Conservation (phyloP, 495 filamentous ascomycete species). For the Tetracladium marchalianum region DNA sequence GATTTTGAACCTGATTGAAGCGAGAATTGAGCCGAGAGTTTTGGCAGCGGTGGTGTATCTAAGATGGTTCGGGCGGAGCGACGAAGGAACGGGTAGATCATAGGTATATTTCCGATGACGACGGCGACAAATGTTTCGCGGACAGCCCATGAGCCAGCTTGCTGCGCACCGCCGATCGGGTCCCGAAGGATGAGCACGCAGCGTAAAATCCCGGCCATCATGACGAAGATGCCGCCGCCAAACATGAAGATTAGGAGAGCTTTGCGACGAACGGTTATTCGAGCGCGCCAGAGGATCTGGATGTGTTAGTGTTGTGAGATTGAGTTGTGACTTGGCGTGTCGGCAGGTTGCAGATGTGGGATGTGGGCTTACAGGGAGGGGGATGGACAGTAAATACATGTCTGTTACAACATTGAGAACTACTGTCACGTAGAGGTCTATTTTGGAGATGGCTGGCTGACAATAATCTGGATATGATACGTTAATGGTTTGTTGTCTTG, state of each 20-base stretch:
- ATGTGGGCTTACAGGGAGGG: conserved; percentile 36
- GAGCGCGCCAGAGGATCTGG: conserved; percentile 44
- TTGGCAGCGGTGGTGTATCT: no score
- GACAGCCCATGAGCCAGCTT: conserved; percentile 52
- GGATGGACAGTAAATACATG: conserved; percentile 38
- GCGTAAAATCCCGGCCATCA: conserved; percentile 49
- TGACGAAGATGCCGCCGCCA: conserved; percentile 48
- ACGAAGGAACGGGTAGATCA: conserved; percentile 43
- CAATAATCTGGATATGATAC: conserved; percentile 24
- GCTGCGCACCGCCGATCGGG: conserved; percentile 16
- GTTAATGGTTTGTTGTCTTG: not conserved
- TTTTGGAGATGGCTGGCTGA: conserved; percentile 37
- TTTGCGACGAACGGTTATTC: conserved; percentile 40
- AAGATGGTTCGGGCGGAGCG: not conserved
- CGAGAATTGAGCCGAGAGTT: no score
- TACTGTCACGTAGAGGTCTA: conserved; percentile 36
- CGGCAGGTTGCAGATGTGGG: conserved; percentile 39
- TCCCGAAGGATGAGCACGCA: conserved; percentile 48
- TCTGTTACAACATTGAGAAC: conserved; percentile 37
- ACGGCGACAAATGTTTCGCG: conserved; percentile 55
- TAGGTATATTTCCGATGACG: conserved; percentile 48
- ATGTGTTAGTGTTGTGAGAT: conserved; percentile 24
- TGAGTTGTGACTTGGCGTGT: conserved; percentile 7
- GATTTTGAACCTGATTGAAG: no score
- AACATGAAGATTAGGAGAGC: conserved; percentile 45